phyloP scores from a whole-genome alignment of 257 asterid genomes.

The Solanum piurae region DNA sequence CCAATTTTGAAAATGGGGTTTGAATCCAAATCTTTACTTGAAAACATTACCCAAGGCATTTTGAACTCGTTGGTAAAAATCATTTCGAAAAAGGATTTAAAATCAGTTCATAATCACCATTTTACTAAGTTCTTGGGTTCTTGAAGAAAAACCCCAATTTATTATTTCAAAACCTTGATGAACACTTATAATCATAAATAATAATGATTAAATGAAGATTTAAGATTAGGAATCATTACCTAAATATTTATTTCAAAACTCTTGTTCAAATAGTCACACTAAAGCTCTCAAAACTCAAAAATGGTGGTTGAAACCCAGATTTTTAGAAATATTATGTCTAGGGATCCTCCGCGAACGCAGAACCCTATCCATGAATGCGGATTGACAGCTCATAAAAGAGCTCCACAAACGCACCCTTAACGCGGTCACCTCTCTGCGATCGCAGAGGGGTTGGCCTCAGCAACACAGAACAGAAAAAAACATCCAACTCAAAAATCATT shows the following conservation, averaged over 20 bases:
- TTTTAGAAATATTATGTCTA: too few relatives aligned
- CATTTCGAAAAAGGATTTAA: too few relatives aligned
- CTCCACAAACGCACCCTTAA: neutral
- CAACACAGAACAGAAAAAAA: neutral
- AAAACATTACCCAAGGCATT: neutral
- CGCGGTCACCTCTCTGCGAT: neutral
- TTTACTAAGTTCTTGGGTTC: neutral
- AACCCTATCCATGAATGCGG: neutral
- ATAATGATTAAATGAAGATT: neutral
- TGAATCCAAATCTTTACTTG: neutral
- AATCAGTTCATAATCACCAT: neutral
- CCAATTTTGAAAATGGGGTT: neutral
- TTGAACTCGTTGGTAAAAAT: neutral
- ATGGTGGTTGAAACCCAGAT: neutral
- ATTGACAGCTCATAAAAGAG: neutral
- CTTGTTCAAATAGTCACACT: neutral
- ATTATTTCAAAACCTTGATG: neutral
- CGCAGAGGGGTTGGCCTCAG: neutral
- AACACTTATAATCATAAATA: neutral
- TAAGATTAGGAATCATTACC: neutral
- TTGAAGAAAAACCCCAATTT: neutral
- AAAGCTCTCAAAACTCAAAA: neutral
- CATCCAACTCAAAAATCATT: neutral
- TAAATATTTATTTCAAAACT: too few relatives aligned
- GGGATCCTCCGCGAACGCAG: neutral